Evolutionary conservation across 2,329 filamentous ascomycete species (phyloP).

Genomic region (Macrophomina tecta): DNA sequence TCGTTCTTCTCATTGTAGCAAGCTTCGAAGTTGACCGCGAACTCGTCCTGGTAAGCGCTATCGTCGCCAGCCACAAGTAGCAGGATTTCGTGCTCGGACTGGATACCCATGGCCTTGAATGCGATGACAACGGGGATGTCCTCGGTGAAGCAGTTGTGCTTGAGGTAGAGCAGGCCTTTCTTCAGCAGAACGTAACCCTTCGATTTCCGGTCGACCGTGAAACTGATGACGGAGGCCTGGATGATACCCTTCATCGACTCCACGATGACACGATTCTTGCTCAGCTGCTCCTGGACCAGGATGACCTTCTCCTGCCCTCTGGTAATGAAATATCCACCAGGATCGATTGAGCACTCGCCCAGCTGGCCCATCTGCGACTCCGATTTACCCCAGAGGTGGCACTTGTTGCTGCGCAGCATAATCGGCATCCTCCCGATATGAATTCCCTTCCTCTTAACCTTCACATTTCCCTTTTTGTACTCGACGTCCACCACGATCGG

Average conservation of each 20-base stretch:
- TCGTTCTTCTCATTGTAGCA: slow-evolving; percentile 71
- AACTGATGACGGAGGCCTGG: slow-evolving; percentile 93
- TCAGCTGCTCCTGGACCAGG: slow-evolving; percentile 95
- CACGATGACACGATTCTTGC: slow-evolving; percentile 98
- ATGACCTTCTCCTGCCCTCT: slow-evolving; percentile 99
- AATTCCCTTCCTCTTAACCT: slow-evolving; percentile 74
- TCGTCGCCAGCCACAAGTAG: slow-evolving; percentile 88
- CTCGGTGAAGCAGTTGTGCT: slow-evolving; percentile 92
- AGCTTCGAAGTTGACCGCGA: slow-evolving; percentile 94
- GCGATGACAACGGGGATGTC: slow-evolving; percentile 94
- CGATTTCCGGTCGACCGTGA: slow-evolving; percentile 95
- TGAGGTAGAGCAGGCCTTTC: slow-evolving; percentile 86
- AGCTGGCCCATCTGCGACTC: slow-evolving; percentile 88
- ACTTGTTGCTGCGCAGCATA: slow-evolving; percentile 96
- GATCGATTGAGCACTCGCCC: slow-evolving; percentile 95
- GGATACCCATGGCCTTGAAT: slow-evolving; percentile 89
- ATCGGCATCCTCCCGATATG: slow-evolving; percentile 90
- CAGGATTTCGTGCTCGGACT: slow-evolving; percentile 94
- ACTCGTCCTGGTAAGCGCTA: slow-evolving; percentile 89
- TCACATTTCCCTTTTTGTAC: slow-evolving; percentile 81
- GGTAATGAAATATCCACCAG: slow-evolving; percentile 97
- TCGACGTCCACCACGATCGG: slow-evolving; percentile 92
- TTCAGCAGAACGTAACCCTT: slow-evolving; percentile 96
- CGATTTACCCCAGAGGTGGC: slow-evolving; percentile 80
- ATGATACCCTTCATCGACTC: slow-evolving; percentile 95